phyloP scores from a whole-genome alignment of 2,329 filamentous ascomycete species.

The Botrytis byssoidea region DNA sequence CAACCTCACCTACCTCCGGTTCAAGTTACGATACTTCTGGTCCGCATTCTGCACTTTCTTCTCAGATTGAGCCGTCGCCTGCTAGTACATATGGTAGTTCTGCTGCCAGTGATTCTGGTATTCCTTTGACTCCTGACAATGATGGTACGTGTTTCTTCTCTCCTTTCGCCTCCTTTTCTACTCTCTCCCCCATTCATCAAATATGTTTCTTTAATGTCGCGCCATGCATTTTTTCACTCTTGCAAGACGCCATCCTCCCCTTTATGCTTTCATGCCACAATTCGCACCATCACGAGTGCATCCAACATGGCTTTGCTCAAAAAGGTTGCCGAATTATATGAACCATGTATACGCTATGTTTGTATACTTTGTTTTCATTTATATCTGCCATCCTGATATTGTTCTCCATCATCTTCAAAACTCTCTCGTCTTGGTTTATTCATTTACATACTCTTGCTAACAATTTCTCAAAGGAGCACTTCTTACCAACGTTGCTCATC shows the following conservation, averaged over 20 bases:
- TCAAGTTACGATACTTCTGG: neutral
- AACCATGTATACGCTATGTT: neutral
- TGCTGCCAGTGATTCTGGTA: slow-evolving; percentile 29
- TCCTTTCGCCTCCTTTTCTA: neutral
- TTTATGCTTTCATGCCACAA: slow-evolving; percentile 6
- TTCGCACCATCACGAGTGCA: neutral
- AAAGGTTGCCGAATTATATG: neutral
- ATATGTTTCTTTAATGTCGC: neutral
- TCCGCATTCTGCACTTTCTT: slow-evolving; percentile 5
- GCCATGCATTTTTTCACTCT: neutral
- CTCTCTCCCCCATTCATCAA: neutral
- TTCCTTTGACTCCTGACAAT: slow-evolving; percentile 26
- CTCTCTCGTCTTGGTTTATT: neutral
- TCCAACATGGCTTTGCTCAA: neutral
- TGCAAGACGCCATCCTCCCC: neutral
- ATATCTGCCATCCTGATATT: neutral
- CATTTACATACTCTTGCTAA: slow-evolving; percentile 4
- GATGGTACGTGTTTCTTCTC: slow-evolving; percentile 27
- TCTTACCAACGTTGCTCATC: slow-evolving; percentile 19
- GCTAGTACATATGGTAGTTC: slow-evolving; percentile 34
- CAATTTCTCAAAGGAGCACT: slow-evolving; percentile 21
- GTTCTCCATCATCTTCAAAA: no score
- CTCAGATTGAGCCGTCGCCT: slow-evolving; percentile 29
- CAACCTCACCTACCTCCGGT: slow-evolving; percentile 2
- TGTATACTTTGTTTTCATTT: neutral